Conservation (phyloP, 2,329 filamentous ascomycete species). For the Cadophora sp. region DNA sequence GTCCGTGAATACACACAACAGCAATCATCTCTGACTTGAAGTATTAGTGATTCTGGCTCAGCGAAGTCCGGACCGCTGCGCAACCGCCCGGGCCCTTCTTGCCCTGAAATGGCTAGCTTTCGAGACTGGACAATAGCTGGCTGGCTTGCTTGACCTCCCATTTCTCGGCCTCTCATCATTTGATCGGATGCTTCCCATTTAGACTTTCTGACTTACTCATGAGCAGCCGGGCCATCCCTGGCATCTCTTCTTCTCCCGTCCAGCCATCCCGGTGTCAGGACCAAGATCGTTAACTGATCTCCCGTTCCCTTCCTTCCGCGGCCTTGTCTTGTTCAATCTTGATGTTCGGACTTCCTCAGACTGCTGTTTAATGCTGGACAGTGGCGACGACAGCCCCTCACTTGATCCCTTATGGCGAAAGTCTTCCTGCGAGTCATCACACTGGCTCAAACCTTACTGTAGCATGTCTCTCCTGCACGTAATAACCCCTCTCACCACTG, state of each 20-base stretch:
- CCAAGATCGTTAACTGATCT: background rate
- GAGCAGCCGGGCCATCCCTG: background rate
- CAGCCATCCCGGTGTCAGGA: slow-evolving; percentile 4
- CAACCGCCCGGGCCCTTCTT: background rate
- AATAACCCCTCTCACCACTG: background rate
- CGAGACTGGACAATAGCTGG: background rate
- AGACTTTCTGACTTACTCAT: slow-evolving; percentile 9
- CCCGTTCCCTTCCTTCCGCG: background rate
- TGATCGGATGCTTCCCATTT: background rate
- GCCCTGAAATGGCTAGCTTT: background rate
- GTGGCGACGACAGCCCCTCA: background rate
- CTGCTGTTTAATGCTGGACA: background rate
- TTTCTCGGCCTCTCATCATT: background rate
- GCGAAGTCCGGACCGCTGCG: background rate
- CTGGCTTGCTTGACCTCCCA: background rate
- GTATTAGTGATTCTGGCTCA: background rate
- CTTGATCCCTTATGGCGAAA: slow-evolving; percentile 7
- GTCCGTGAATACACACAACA: background rate
- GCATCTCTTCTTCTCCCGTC: background rate
- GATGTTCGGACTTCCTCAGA: background rate
- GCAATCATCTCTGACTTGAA: background rate
- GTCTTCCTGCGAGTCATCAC: background rate
- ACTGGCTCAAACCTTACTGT: background rate
- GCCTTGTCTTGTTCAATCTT: background rate
- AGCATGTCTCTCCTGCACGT: slow-evolving; percentile 14